Conservation (phyloP, 1,284 basidiomycete genomes). For the Ustilago loliicola region DNA sequence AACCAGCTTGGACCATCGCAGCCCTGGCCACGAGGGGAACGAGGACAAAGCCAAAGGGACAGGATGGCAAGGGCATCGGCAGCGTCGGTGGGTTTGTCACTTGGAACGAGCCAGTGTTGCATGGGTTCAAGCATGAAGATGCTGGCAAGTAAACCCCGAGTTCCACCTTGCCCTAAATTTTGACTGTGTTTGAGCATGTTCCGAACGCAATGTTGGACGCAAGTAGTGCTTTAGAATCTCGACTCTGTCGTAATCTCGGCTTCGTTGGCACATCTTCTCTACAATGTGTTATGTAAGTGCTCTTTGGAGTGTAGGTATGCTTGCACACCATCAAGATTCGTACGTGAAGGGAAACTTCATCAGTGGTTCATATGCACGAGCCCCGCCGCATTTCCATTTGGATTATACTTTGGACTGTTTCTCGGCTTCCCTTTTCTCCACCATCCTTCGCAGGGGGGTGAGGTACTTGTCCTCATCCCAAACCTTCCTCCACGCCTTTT, state of each 20-base stretch:
- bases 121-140: slow-evolving; percentile 31
- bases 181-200: no score
- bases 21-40: slow-evolving; percentile 71
- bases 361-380: no score
- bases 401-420: background rate
- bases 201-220: no score
- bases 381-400: no score
- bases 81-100: slow-evolving; percentile 78
- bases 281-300: no score
- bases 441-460: background rate
- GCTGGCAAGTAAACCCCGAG: background rate
- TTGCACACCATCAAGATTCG: no score
- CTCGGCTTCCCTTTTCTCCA: background rate
- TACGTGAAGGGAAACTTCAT: no score
- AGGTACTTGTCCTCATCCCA: slow-evolving; percentile 25
- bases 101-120: slow-evolving; percentile 70
- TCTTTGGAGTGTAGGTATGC: no score
- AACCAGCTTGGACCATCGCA: slow-evolving; percentile 79
- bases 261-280: no score
- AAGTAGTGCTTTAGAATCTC: no score
- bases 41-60: slow-evolving; percentile 72
- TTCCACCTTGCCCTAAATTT: no score
- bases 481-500: slow-evolving; percentile 16
- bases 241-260: no score
- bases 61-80: slow-evolving; percentile 52